Evolutionary conservation across 148 eudicot species (phyloP).

Genomic region (Simmondsia chinensis): DNA sequence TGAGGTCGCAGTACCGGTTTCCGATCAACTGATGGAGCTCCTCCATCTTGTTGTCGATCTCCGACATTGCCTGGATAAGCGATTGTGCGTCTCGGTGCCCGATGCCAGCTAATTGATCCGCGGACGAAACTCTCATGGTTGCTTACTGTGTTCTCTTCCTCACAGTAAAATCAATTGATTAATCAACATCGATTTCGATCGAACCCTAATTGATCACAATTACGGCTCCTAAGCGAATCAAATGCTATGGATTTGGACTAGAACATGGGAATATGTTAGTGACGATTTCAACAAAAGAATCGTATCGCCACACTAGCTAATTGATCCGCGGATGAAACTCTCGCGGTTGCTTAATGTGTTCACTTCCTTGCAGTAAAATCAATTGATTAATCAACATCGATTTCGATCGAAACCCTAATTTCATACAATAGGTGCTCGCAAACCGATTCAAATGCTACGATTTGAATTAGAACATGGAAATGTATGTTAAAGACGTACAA

Average conservation of each 20-base stretch:
- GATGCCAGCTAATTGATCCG: slow-evolving; percentile 17
- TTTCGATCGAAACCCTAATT: slow-evolving; percentile 21
- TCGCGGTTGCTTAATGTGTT: slow-evolving; percentile 10
- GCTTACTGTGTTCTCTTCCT: too few species aligned
- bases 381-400: neutral
- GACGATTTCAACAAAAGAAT: neutral
- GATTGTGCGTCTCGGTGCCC: slow-evolving; percentile 37
- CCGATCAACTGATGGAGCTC: slow-evolving; percentile 91
- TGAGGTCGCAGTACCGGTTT: slow-evolving; percentile 73
- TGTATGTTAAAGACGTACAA: neutral
- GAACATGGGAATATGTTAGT: neutral
- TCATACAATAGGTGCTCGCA: too few species aligned
- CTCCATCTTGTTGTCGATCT: slow-evolving; percentile 69
- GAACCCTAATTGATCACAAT: too few species aligned
- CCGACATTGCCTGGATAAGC: slow-evolving; percentile 37
- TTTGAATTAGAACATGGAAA: neutral
- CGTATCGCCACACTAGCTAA: too few species aligned
- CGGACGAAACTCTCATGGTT: slow-evolving; percentile 17
- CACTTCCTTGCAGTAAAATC: too few species aligned
- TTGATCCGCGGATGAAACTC: slow-evolving; percentile 16
- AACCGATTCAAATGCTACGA: too few species aligned
- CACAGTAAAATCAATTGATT: too few species aligned
- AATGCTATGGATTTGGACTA: too few species aligned
- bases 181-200: neutral
- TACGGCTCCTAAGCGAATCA: too few species aligned